phyloP scores from a whole-genome alignment of 2,329 filamentous ascomycete species.

The Nothomitra cinnamomea region DNA sequence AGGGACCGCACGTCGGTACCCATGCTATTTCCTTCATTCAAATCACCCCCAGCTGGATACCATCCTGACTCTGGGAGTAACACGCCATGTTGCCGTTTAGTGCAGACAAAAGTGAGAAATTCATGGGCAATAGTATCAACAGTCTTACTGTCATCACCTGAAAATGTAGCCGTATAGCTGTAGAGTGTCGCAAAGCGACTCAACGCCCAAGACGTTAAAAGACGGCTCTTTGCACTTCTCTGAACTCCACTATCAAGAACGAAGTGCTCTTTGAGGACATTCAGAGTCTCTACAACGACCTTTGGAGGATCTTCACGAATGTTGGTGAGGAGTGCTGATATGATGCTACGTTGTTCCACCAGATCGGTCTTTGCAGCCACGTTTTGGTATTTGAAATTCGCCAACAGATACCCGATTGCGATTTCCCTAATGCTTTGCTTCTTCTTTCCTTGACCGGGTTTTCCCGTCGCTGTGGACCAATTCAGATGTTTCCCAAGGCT shows the following conservation, averaged over 20 bases:
- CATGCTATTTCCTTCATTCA: conserved; percentile 34
- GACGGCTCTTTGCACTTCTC: conserved; percentile 53
- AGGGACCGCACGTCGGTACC: conserved; percentile 26
- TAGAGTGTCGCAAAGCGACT: conserved; percentile 58
- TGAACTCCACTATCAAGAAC: conserved; percentile 59
- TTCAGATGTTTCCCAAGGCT: conserved; percentile 66
- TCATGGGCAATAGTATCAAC: conserved; percentile 56
- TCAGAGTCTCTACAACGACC: conserved; percentile 58
- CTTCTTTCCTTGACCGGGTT: conserved; percentile 38
- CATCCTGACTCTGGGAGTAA: conserved; percentile 64
- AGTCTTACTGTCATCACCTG: conserved; percentile 28
- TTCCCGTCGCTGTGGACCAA: conserved; percentile 35
- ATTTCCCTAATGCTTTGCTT: conserved; percentile 71
- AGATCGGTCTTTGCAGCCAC: conserved; percentile 66
- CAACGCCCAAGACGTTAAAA: conserved; percentile 60
- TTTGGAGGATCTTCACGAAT: conserved; percentile 63
- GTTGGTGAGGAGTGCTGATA: conserved; percentile 55
- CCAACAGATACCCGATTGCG: conserved; percentile 64
- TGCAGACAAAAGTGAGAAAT: conserved; percentile 62
- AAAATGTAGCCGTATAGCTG: conserved; percentile 31
- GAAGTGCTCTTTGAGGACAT: conserved; percentile 50
- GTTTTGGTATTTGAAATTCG: conserved; percentile 62
- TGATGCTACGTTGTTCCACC: conserved; percentile 53
- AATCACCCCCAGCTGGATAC: conserved; percentile 56
- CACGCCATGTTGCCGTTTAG: conserved; percentile 53